Conservation (phyloP, 306 rosid genomes). For the Albizia julibrissin region DNA sequence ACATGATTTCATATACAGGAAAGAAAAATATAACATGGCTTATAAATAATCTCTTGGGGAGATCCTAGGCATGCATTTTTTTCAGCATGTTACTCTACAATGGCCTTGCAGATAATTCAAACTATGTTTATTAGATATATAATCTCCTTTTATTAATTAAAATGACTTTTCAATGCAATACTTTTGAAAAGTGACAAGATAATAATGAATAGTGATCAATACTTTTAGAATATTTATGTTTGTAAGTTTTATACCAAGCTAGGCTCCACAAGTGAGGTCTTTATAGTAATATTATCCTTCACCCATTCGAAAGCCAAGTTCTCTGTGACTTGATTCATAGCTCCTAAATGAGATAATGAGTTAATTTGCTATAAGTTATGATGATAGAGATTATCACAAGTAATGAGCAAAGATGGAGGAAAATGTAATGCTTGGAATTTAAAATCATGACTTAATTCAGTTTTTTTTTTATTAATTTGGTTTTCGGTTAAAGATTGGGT, state of each 20-base stretch:
- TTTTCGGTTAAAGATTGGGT: no score
- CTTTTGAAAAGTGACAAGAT: neutral
- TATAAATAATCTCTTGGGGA: no score
- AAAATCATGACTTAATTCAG: neutral
- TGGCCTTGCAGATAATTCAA: neutral
- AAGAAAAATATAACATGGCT: neutral
- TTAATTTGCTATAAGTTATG: neutral
- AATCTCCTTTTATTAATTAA: neutral
- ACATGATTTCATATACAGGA: neutral
- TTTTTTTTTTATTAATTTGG: no score
- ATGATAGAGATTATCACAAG: neutral
- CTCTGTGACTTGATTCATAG: constrained; percentile 50
- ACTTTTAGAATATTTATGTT: neutral
- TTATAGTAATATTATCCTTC: constrained; percentile 50
- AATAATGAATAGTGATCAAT: neutral
- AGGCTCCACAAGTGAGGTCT: constrained; percentile 19
- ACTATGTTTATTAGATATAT: neutral
- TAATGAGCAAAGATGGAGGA: neutral
- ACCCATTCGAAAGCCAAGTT: constrained; percentile 76
- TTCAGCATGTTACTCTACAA: no score
- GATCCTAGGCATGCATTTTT: no score
- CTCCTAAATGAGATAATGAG: constrained; percentile 34
- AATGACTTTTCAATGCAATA: neutral
- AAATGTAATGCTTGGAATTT: neutral
- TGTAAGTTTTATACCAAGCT: neutral